Evolutionary conservation across 2,329 filamentous ascomycete species (phyloP), one percentile per base, ranked within the genome.

Genomic region (Fusarium acutatum): DNA sequence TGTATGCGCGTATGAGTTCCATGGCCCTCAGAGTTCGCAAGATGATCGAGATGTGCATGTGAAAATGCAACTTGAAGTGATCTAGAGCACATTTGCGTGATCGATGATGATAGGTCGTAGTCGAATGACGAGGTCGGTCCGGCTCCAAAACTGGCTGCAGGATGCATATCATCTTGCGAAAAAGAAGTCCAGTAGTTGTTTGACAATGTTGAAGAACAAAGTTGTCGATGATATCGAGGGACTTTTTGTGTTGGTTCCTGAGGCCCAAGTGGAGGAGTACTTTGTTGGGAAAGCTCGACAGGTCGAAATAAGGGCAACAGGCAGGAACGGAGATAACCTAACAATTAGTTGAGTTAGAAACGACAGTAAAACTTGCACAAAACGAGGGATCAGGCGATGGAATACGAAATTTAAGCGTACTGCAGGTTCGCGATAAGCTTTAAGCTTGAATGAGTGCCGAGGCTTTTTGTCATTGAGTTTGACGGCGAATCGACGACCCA

Each of bases 51-150:
- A 18, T 22, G 26, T 28, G 22, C 60, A 64, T 24, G 50, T 54
- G 38, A 49, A 6, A 13, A 14, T 30, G n/a, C 11, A 41, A 14
- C 22, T 14, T 7, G n/a, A 43, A 18, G 8, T 30, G 26, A 26
- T 56, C 35, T 10, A 30, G 22, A 37, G 30, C 30, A 57, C n/a
- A 20, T 24, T 24, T 17, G 28, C 11, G 47, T 34, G n/a, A 32
- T 37, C 17, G 24, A 22, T 20, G 22, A 41, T 35, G 41, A 41
- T 40, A n/a, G 38, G 30, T 9, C 12, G 28, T 17, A 7, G 11
- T 28, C 26, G 17, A 26, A 50, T n/a, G 28, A 46, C 26, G 24
- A 53, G 47, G 40, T 73, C 70, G 71, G 71, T 18, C 70, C 61
- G 66, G 41, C 44, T 57, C 12, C 32, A 32, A 6, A 35, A 24